These are phyloP conservation scores for Fusarium pininemorale DNA, from an alignment of 2,329 filamentous ascomycete genomes.

Conservation along the genomic window DNA sequence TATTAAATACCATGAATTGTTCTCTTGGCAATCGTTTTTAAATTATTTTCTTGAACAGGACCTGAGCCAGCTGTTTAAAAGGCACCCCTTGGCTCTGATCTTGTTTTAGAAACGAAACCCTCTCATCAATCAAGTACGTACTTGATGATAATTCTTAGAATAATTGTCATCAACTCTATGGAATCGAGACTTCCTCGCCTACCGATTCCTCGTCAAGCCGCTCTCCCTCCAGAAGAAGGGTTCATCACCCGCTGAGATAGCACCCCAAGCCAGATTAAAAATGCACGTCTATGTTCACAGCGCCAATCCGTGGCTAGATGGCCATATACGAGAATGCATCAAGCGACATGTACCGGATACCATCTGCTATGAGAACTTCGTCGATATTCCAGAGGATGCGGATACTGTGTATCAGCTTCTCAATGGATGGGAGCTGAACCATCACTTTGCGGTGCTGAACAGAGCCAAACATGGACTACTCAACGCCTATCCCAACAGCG, in stretches of 20 bases:
- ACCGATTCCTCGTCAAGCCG: constrained; percentile 16
- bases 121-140: background rate
- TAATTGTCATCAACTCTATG: background rate
- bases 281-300: constrained; percentile 38
- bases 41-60: background rate
- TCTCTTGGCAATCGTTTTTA: constrained; percentile 2
- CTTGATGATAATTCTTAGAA: background rate
- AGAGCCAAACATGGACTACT: constrained; percentile 43
- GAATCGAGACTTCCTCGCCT: background rate
- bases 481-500: constrained; percentile 52
- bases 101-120: background rate
- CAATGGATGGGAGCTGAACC: constrained; percentile 48
- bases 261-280: background rate
- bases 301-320: constrained; percentile 46
- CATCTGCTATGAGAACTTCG: constrained; percentile 43
- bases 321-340: constrained; percentile 45
- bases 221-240: constrained; percentile 34
- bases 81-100: background rate
- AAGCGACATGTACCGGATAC: constrained; percentile 41
- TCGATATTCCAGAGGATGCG: constrained; percentile 39
- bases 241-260: background rate
- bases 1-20: constrained; percentile 13
- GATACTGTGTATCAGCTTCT: constrained; percentile 45
- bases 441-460: constrained; percentile 48
- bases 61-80: constrained; percentile 2